phyloP scores from a whole-genome alignment of 805 yeast genomes.

The Ascoidea rubescens region DNA sequence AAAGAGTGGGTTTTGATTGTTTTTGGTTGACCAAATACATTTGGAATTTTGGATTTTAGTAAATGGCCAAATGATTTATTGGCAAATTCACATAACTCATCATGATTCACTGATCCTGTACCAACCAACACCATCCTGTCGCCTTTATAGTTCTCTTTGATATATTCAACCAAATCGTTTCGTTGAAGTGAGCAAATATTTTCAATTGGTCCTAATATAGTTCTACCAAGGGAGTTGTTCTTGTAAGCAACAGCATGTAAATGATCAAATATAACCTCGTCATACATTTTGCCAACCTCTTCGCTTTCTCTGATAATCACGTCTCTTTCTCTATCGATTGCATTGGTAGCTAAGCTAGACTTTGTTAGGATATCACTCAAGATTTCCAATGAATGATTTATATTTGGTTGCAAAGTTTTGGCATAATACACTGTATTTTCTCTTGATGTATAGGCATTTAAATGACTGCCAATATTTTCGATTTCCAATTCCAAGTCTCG shows the following conservation, averaged over 20 bases:
- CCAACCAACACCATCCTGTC: slow-evolving; percentile 98
- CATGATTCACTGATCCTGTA: slow-evolving; percentile 88
- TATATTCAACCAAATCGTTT: slow-evolving; percentile 66
- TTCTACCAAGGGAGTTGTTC: slow-evolving; percentile 89
- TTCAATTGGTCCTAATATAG: slow-evolving; percentile 88
- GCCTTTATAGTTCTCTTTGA: slow-evolving; percentile 78
- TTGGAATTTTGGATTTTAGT: slow-evolving; percentile 32
- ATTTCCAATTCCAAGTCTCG: slow-evolving; percentile 78
- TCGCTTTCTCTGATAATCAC: slow-evolving; percentile 94
- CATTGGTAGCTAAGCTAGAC: slow-evolving; percentile 66
- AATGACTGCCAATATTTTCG: slow-evolving; percentile 92
- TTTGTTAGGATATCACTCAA: slow-evolving; percentile 80
- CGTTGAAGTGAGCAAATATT: slow-evolving; percentile 72
- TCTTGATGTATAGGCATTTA: slow-evolving; percentile 96
- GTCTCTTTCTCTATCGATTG: slow-evolving; percentile 91
- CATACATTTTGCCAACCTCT: slow-evolving; percentile 96
- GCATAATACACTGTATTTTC: slow-evolving; percentile 97
- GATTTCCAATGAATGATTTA: slow-evolving; percentile 77
- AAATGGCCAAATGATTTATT: slow-evolving; percentile 64
- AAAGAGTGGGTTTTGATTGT: slow-evolving; percentile 37
- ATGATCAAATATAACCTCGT: slow-evolving; percentile 95
- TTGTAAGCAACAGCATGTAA: slow-evolving; percentile 84
- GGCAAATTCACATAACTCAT: slow-evolving; percentile 65
- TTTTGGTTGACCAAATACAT: slow-evolving; percentile 56
- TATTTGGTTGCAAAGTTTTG: slow-evolving; percentile 66